Conservation (phyloP, 2,329 filamentous ascomycete species). For the Cladosporium velox region DNA sequence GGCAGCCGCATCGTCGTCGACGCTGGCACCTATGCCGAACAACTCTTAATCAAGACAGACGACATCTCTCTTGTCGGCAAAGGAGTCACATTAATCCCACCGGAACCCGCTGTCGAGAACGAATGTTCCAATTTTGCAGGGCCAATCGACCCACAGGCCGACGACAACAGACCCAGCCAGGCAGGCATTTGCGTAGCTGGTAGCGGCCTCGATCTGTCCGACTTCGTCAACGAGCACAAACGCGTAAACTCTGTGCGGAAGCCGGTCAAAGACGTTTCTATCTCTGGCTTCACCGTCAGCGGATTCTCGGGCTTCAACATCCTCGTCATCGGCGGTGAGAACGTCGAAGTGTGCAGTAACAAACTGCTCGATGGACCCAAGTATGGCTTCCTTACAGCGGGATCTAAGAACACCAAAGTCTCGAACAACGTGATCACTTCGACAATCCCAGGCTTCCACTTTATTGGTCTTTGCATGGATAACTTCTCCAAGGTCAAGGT, state of each 20-base stretch:
- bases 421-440: slow-evolving; percentile 35
- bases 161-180: slow-evolving; percentile 20
- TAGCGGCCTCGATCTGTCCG: slow-evolving; percentile 29
- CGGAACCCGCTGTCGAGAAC: slow-evolving; percentile 31
- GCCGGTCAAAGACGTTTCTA: slow-evolving; percentile 34
- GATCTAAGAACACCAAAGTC: slow-evolving; percentile 37
- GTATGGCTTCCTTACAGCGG: slow-evolving; percentile 43
- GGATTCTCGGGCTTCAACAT: slow-evolving; percentile 46
- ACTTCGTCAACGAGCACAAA: slow-evolving; percentile 37
- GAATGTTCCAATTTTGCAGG: slow-evolving; percentile 38
- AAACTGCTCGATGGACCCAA: slow-evolving; percentile 32
- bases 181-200: slow-evolving; percentile 43
- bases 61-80: slow-evolving; percentile 39
- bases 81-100: slow-evolving; percentile 34
- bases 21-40: slow-evolving; percentile 39
- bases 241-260: slow-evolving; percentile 33
- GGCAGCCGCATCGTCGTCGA: slow-evolving; percentile 40
- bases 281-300: slow-evolving; percentile 38
- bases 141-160: background rate
- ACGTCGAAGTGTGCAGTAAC: slow-evolving; percentile 35
- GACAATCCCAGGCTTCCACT: slow-evolving; percentile 13
- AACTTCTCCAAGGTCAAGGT: slow-evolving; percentile 36
- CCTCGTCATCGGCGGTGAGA: slow-evolving; percentile 39
- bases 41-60: slow-evolving; percentile 40
- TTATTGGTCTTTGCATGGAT: slow-evolving; percentile 43